These are phyloP conservation scores for Amylostereum chailletii DNA, from an alignment of 1,284 basidiomycete genomes.

Conservation along the genomic window DNA sequence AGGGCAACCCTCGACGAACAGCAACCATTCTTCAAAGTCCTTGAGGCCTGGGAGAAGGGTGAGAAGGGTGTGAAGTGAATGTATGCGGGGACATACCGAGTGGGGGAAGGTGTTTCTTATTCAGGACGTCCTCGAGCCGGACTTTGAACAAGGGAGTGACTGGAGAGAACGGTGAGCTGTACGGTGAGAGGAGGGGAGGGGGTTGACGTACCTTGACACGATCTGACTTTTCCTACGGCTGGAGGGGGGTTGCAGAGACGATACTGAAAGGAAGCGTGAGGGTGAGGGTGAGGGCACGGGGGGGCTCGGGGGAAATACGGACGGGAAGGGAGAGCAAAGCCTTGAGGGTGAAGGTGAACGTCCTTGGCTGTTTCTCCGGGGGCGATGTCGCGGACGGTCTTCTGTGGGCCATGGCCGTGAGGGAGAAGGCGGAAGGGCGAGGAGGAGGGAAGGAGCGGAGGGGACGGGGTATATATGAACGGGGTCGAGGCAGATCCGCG, in stretches of 20 bases:
- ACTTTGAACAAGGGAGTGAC: slow-evolving; percentile 54
- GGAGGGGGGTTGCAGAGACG: slow-evolving; percentile 64
- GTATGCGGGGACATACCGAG: slow-evolving; percentile 30
- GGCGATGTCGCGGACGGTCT: neutral
- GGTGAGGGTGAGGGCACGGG: neutral
- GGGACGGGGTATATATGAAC: neutral
- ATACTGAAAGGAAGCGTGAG: slow-evolving; percentile 25
- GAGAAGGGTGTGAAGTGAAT: neutral
- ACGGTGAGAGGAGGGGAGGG: slow-evolving; percentile 12
- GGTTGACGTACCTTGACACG: slow-evolving; percentile 36
- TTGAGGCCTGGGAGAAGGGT: slow-evolving; percentile 40
- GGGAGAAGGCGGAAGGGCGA: neutral
- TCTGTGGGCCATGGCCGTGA: slow-evolving; percentile 7
- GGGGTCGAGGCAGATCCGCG: slow-evolving; percentile 6
- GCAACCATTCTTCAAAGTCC: slow-evolving; percentile 73
- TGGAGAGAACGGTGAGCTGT: slow-evolving; percentile 13
- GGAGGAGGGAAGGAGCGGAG: neutral
- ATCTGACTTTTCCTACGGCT: slow-evolving; percentile 54
- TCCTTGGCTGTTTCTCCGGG: slow-evolving; percentile 32
- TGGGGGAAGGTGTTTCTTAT: slow-evolving; percentile 63
- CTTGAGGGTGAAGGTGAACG: slow-evolving; percentile 33
- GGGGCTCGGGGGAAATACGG: slow-evolving; percentile 11
- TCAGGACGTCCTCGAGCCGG: slow-evolving; percentile 58
- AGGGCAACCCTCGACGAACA: slow-evolving; percentile 61
- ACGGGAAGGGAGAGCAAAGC: slow-evolving; percentile 45